Evolutionary conservation across 2,329 filamentous ascomycete genomes (phyloP).

Genomic region (Paraconiothyrium sp.): DNA sequence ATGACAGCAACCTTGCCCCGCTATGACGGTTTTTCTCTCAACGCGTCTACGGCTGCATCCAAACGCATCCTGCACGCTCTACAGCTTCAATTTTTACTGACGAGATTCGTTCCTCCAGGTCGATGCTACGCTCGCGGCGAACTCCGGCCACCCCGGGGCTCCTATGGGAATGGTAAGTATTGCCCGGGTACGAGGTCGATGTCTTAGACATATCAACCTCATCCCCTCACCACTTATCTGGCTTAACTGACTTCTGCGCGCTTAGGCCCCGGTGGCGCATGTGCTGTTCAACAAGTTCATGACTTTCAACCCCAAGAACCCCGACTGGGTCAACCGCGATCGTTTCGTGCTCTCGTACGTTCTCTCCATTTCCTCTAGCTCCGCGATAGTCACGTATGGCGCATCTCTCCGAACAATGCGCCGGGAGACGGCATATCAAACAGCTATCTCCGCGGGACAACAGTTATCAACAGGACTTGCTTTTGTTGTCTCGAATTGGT

Average conservation of each 20-base stretch:
- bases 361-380: constrained; percentile 8
- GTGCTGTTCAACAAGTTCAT: constrained; percentile 99
- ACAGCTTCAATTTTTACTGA: constrained; percentile 48
- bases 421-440: constrained; percentile 17
- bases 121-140: constrained; percentile 95
- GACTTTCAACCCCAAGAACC: constrained; percentile 99
- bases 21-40: constrained; percentile 21
- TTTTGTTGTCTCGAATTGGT: constrained; percentile 18
- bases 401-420: constrained; percentile 3
- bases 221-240: too few relatives aligned
- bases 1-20: constrained; percentile 23
- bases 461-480: constrained; percentile 21
- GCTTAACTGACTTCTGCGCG: too few relatives aligned
- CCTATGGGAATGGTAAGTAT: constrained; percentile 73
- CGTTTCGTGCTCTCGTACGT: constrained; percentile 99
- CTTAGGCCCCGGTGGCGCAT: constrained; percentile 83
- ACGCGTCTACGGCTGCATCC: neutral
- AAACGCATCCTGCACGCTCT: neutral
- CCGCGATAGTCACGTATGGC: constrained; percentile 1
- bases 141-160: constrained; percentile 98
- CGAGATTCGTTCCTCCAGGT: constrained; percentile 66
- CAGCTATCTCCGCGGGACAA: constrained; percentile 32
- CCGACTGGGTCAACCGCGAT: constrained; percentile 95
- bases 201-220: too few relatives aligned
- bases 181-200: too few relatives aligned